Percentiles rank a stretch among this genome's conserved stretches.
Conservation (phyloP, 257 asterid genomes). For the Penstemon barbatus region DNA sequence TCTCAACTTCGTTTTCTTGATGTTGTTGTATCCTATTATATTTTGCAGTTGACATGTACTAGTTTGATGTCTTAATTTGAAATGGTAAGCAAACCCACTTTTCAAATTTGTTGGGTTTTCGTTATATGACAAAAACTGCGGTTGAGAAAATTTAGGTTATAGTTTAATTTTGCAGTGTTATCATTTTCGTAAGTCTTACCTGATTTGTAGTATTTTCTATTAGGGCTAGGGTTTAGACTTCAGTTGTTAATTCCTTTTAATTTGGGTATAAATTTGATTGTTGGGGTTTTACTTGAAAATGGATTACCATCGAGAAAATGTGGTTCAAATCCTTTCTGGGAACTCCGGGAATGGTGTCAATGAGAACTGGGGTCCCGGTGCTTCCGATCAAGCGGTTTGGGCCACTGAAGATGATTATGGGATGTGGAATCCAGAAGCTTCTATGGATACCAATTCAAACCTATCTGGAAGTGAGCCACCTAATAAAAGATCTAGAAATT, state of each 20-base stretch:
- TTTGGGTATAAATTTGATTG: constrained; percentile 22
- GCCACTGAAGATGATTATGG: constrained; percentile 74
- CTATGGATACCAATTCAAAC: constrained; percentile 42
- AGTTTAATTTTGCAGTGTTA: neutral
- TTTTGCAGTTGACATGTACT: constrained; percentile 10
- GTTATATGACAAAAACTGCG: constrained; percentile 5
- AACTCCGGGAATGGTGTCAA: constrained; percentile 33
- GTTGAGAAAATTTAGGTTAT: constrained; percentile 19
- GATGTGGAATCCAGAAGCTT: constrained; percentile 57
- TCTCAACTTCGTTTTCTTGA: neutral
- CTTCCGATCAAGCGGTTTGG: constrained; percentile 57
- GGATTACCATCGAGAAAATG: constrained; percentile 61
- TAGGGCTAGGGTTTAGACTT: constrained; percentile 31
- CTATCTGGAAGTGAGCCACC: constrained; percentile 58
- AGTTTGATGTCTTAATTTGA: constrained; percentile 15
- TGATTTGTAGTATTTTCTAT: constrained; percentile 15
- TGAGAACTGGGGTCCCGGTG: constrained; percentile 61
- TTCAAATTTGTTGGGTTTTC: constrained; percentile 20
- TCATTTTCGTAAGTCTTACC: constrained; percentile 10
- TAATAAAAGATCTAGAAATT: constrained; percentile 47
- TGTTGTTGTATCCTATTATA: neutral
- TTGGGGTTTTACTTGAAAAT: constrained; percentile 29
- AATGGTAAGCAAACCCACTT: constrained; percentile 10
- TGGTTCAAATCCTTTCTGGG: constrained; percentile 56
- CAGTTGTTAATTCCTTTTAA: neutral